phyloP scores from a whole-genome alignment of 2,329 filamentous ascomycete genomes.

The Fusarium sp. region DNA sequence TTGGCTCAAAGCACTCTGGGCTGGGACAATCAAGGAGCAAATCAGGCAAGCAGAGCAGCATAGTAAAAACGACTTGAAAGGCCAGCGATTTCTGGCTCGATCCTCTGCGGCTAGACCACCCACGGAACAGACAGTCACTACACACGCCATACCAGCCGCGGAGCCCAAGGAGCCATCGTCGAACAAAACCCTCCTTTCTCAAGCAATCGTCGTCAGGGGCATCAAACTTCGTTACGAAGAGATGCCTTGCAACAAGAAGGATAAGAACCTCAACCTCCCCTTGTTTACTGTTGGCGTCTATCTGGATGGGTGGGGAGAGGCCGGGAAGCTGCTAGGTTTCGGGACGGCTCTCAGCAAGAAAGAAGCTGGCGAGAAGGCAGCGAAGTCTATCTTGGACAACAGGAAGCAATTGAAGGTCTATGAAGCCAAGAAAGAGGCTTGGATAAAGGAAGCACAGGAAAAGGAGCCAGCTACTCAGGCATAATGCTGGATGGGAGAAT shows the following conservation, averaged over 20 bases:
- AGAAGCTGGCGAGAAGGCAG: conserved; percentile 74
- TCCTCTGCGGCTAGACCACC: background rate
- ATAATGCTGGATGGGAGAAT: background rate
- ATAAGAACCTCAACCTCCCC: conserved; percentile 62
- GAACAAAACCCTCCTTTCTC: conserved; percentile 45
- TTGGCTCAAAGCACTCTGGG: conserved; percentile 84
- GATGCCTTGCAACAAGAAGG: conserved; percentile 59
- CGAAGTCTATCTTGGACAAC: conserved; percentile 69
- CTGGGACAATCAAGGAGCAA: conserved; percentile 66
- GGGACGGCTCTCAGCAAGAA: conserved; percentile 73
- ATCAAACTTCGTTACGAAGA: conserved; percentile 71
- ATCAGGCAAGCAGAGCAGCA: conserved; percentile 55
- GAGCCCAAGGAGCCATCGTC: background rate
- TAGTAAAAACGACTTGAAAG: background rate
- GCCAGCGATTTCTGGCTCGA: background rate
- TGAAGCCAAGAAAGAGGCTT: conserved; percentile 58
- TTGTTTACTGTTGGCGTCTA: conserved; percentile 71
- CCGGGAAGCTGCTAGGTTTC: conserved; percentile 66
- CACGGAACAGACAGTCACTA: background rate
- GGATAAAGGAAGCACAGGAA: conserved; percentile 45
- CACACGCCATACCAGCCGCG: background rate
- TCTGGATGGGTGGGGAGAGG: conserved; percentile 75
- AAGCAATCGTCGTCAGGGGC: conserved; percentile 62
- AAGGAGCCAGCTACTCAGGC: background rate
- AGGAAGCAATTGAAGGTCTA: conserved; percentile 68